Percentiles rank a stretch among this genome's conserved stretches.
Evolutionary conservation across 257 asterid species (phyloP).

Genomic region (Fraxinus americana): DNA sequence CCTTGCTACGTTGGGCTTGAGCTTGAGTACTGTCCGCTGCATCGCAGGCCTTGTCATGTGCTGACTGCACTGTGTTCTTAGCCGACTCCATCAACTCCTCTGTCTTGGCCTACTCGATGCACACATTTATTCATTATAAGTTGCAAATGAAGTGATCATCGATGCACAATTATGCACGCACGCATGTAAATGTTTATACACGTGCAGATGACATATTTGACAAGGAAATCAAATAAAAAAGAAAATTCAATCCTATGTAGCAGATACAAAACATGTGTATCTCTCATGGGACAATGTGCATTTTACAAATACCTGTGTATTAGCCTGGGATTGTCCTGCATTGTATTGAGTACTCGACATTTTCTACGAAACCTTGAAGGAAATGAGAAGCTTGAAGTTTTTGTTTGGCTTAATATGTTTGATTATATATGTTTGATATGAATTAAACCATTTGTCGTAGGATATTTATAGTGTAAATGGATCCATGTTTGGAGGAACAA

Average conservation of each 20-base stretch:
- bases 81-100: constrained; percentile 57
- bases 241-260: neutral
- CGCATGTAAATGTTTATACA: neutral
- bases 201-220: neutral
- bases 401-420: neutral
- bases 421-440: neutral
- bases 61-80: constrained; percentile 42
- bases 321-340: constrained; percentile 50
- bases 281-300: neutral
- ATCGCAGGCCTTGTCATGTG: constrained; percentile 50
- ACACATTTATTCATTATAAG: neutral
- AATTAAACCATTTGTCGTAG: neutral
- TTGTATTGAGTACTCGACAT: constrained; percentile 55
- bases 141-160: neutral
- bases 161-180: neutral
- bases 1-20: constrained; percentile 50
- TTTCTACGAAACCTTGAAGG: constrained; percentile 8
- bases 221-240: neutral
- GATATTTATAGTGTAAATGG: constrained; percentile 30
- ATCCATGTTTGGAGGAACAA: neutral
- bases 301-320: constrained; percentile 31
- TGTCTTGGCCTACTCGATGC: constrained; percentile 39
- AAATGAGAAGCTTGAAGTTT: neutral
- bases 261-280: neutral
- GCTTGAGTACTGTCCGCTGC: constrained; percentile 39